Percentiles rank a stretch among this genome's conserved stretches.
Conservation (phyloP, 2,329 filamentous ascomycete species). For the Ceratocystis cubensis region DNA sequence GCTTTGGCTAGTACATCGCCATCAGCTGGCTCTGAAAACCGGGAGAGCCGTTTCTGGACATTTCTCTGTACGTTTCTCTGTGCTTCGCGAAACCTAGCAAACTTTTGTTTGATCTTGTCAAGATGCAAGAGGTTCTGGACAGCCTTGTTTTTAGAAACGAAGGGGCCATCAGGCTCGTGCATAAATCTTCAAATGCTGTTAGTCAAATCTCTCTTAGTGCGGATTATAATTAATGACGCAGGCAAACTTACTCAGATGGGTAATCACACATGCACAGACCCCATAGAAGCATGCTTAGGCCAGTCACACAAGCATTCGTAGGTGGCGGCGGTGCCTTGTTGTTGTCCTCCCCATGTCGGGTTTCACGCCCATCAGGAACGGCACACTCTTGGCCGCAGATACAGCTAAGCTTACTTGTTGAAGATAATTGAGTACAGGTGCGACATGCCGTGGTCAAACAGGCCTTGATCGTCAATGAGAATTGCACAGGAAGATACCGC, state of each 20-base stretch:
- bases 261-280: background rate
- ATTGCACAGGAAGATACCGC: background rate
- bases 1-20: background rate
- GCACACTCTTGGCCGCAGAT: background rate
- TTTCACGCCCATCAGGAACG: background rate
- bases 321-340: background rate
- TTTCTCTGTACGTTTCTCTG: background rate
- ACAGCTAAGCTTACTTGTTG: background rate
- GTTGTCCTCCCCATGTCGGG: background rate
- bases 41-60: background rate
- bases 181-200: background rate
- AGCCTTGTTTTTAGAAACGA: background rate
- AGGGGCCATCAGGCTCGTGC: background rate
- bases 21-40: background rate
- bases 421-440: background rate
- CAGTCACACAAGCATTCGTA: background rate
- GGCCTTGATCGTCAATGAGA: background rate
- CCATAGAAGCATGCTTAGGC: slow-evolving; percentile 7
- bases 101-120: background rate
- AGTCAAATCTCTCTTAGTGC: background rate
- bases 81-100: background rate
- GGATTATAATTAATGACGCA: background rate
- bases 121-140: background rate
- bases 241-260: background rate
- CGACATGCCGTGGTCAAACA: background rate